These are phyloP conservation scores for Pestalotiopsis sp. DNA, from an alignment of 2,329 filamentous ascomycete genomes.

Conservation along the genomic window DNA sequence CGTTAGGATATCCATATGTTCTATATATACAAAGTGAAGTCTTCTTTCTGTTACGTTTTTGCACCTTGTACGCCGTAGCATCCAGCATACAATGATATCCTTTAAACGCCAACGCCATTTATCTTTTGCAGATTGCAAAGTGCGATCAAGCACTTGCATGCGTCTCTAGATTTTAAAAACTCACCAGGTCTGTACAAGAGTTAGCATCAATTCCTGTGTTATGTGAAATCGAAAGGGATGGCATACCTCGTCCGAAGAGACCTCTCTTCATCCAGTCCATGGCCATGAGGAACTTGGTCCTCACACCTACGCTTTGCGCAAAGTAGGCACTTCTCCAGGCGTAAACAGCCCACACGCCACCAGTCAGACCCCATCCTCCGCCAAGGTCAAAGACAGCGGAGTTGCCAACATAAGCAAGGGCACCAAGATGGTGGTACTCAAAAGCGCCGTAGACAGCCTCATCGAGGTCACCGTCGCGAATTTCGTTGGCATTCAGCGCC, in stretches of 20 bases:
- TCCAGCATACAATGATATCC: not conserved
- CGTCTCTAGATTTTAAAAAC: conserved; percentile 24
- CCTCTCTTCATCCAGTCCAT: conserved; percentile 99
- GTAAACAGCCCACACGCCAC: conserved; percentile 91
- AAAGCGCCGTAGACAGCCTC: conserved; percentile 93
- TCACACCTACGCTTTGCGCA: conserved; percentile 91
- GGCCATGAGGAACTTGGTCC: conserved; percentile 84
- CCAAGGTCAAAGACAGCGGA: conserved; percentile 91
- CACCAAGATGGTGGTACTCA: conserved; percentile 90
- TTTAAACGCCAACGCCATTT: conserved; percentile 2
- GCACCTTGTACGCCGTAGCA: not conserved
- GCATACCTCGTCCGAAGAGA: conserved; percentile 87
- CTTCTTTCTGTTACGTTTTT: not conserved
- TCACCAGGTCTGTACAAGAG: conserved; percentile 30
- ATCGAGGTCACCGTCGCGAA: conserved; percentile 88
- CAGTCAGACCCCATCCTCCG: conserved; percentile 75
- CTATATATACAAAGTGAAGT: conserved; percentile 6
- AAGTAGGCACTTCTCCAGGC: conserved; percentile 97
- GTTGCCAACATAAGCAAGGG: conserved; percentile 93
- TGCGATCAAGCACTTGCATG: not conserved
- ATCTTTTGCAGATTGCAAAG: not conserved
- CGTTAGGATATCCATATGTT: not conserved
- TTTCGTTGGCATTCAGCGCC: conserved; percentile 76
- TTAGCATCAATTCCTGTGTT: not conserved
- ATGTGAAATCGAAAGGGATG: not conserved